These are phyloP conservation scores for Penicillium decumbens DNA, from an alignment of 2,329 filamentous ascomycete species.

Conservation along the genomic window DNA sequence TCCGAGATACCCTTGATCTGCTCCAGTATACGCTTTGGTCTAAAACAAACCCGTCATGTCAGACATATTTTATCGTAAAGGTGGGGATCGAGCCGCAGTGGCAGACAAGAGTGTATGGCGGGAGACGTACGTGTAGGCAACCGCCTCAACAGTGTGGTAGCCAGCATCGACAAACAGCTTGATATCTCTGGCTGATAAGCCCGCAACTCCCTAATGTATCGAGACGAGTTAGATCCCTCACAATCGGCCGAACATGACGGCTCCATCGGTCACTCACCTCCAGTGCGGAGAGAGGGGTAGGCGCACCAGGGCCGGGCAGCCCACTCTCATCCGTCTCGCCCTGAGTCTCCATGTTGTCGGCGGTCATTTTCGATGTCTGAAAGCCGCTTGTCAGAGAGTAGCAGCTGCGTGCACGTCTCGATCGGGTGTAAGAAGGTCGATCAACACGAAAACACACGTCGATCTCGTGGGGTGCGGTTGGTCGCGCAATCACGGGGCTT, in stretches of 20 bases:
- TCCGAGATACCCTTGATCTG: conserved; percentile 98
- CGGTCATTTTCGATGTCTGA: conserved; percentile 30
- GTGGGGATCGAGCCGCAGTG: neutral
- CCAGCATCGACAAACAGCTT: conserved; percentile 88
- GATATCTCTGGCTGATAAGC: conserved; percentile 91
- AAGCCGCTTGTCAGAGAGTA: neutral
- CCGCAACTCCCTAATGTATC: conserved; percentile 66
- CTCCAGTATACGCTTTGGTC: conserved; percentile 69
- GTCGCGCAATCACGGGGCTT: neutral
- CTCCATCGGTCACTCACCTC: conserved; percentile 59
- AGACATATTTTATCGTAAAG: neutral
- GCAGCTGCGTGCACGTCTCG: neutral
- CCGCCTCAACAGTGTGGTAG: conserved; percentile 90
- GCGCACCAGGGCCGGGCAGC: conserved; percentile 81
- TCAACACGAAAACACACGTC: conserved; percentile 16
- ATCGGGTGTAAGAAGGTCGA: neutral
- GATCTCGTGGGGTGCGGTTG: neutral
- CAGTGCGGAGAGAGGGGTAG: conserved; percentile 76
- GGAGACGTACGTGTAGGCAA: conserved; percentile 74
- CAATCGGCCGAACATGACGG: neutral
- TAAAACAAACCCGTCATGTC: conserved; percentile 26
- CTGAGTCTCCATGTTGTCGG: conserved; percentile 59
- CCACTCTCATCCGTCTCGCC: conserved; percentile 69
- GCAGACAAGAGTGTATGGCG: neutral
- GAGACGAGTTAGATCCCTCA: neutral